Conservation (phyloP, 2,329 filamentous ascomycete species). For the Aspergillus aculeatinus region DNA sequence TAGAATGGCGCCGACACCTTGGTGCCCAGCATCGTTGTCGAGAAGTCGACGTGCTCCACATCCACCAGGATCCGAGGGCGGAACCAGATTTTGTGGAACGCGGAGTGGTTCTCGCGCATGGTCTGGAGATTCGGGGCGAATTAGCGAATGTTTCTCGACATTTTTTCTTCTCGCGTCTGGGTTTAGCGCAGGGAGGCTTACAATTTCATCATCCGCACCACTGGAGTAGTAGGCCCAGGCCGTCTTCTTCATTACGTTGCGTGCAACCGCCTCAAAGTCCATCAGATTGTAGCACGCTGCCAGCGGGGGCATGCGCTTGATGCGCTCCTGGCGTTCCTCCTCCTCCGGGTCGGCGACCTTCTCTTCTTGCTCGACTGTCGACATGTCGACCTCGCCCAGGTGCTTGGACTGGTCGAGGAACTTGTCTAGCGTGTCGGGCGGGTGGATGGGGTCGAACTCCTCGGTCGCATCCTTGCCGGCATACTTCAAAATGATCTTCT, state of each 20-base stretch:
- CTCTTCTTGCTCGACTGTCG: conserved; percentile 67
- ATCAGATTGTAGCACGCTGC: conserved; percentile 90
- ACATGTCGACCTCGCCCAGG: conserved; percentile 85
- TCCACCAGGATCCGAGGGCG: conserved; percentile 84
- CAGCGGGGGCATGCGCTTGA: conserved; percentile 72
- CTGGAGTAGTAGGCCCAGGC: conserved; percentile 98
- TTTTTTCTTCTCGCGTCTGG: background rate
- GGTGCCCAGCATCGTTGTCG: conserved; percentile 90
- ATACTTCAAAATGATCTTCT: conserved; percentile 95
- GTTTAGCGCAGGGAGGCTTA: conserved; percentile 34
- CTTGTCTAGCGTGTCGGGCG: conserved; percentile 79
- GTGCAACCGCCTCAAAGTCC: conserved; percentile 94
- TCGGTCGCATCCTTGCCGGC: conserved; percentile 92
- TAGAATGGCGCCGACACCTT: conserved; percentile 88
- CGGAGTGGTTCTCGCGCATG: conserved; percentile 89
- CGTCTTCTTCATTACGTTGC: conserved; percentile 87
- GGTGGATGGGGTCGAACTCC: conserved; percentile 86
- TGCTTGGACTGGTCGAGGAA: conserved; percentile 85
- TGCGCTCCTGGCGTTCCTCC: conserved; percentile 70
- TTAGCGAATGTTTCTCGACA: conserved; percentile 13
- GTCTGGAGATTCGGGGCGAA: conserved; percentile 57
- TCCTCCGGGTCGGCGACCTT: conserved; percentile 70
- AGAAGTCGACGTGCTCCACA: conserved; percentile 81
- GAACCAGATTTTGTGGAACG: conserved; percentile 98
- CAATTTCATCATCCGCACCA: conserved; percentile 85